Evolutionary conservation across 2,329 filamentous ascomycete genomes (phyloP), one percentile per base, ranked within the genome.

Genomic region (Fusarium proliferatum): DNA sequence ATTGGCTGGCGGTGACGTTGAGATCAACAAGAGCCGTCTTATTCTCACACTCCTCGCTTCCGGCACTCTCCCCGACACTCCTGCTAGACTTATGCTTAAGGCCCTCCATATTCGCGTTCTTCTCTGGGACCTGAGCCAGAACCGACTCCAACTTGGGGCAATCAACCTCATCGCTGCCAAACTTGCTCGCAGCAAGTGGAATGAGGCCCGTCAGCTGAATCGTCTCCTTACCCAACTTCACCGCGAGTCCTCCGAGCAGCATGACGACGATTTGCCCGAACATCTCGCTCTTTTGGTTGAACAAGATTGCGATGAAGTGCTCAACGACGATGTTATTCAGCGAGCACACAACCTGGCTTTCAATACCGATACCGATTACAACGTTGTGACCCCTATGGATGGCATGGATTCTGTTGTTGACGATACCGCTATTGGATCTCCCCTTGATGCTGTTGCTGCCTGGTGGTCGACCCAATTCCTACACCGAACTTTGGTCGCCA

Each of bases 91-190:
- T 61, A 97, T 98, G 94, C 88, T 97, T 64, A 97, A 97, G 82
- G 94, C 96, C 3, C 86, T 98, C 42, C 96, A 98, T 79, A 92
- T 97, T 68, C 93, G 95, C n/a, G 90, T 98, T 49, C 88, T 98
- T 39, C 87, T 97, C 43, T 97, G 94, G 93, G 92, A 94, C 75
- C 79, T 90, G 13, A 91, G 92, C 42, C 89, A 91, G 72, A 87
- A 88, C 36, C 90, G 89, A 12, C 88, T 93, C 56, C 88, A 91
- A 71, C 89, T 90, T 73, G 88, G 86, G 30, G 83, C 90, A 56
- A 89, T 92, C 67, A 92, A 95, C 74, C 85, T 90, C 23, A 83
- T 95, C 67, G 94, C 94, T 34, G 89, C 91, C 38, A 92, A 91
- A 77, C 82, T 97, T 67, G 94, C 95, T 28, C 87, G 91, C 64